Percentiles rank a stretch among this genome's conserved stretches.
Evolutionary conservation across 2,329 filamentous ascomycete species (phyloP).

Genomic region (Apiospora sp.): DNA sequence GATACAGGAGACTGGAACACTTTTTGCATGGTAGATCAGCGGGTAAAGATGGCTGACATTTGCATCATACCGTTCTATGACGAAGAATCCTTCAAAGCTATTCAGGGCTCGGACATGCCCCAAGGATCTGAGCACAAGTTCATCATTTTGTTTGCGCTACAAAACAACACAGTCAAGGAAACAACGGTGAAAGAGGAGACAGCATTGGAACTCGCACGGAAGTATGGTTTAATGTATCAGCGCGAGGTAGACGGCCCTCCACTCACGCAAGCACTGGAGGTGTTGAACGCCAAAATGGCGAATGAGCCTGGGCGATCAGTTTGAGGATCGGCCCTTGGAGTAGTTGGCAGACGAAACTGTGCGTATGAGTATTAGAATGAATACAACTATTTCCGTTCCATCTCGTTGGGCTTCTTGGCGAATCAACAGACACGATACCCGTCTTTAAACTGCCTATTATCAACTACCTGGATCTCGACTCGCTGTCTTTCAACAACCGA

Average conservation of each 20-base stretch:
- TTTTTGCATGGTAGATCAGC: background rate
- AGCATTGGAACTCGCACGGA: background rate
- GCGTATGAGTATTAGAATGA: too few relatives aligned
- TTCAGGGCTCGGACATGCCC: background rate
- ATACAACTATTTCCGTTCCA: too few relatives aligned
- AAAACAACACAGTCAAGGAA: background rate
- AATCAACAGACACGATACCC: too few relatives aligned
- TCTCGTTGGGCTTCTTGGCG: too few relatives aligned
- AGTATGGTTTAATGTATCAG: background rate
- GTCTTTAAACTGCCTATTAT: too few relatives aligned
- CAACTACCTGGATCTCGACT: too few relatives aligned
- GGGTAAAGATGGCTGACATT: background rate
- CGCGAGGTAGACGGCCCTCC: slow-evolving; percentile 4
- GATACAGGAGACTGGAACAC: background rate
- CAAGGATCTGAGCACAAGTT: background rate
- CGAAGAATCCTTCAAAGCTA: background rate
- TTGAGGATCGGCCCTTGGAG: background rate
- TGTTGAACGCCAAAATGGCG: background rate
- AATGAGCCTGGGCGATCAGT: background rate
- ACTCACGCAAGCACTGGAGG: background rate
- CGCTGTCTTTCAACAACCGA: too few relatives aligned
- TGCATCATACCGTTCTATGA: background rate
- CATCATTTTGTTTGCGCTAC: background rate
- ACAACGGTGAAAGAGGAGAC: background rate
- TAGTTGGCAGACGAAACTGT: too few relatives aligned